Evolutionary conservation across 2,329 filamentous ascomycete genomes (phyloP), one percentile per base, ranked within the genome.

Genomic region (Paramyrothecium sp.): DNA sequence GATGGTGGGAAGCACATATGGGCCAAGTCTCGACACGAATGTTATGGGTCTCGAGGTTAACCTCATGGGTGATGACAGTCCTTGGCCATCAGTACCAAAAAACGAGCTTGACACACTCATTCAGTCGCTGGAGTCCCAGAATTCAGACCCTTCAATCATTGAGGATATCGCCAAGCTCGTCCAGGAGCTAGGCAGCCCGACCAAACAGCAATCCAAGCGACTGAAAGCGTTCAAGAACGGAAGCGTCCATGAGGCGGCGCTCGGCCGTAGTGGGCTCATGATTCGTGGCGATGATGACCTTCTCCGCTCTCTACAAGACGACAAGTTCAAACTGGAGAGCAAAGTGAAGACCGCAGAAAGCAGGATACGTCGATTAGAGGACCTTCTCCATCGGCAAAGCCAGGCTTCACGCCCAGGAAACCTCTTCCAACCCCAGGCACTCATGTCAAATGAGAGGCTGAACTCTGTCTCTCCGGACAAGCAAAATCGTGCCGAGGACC

Each of bases 191-290:
- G 88, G 88, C 69, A 86, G 84, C 56, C 92, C 94, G 3, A 95
- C 91, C 0, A 92, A 89, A 65, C 91, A 95, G 70, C 93, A 96
- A 69, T 85, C 88, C 59, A 93, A 92, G 72, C 86, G 92, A 57
- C 85, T 95, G 7, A 96, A 94, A 71, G 92, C 92, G 5, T 98
- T 99, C 79, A 97, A 97, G 70, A 95, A 96, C 69, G 95, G 95
- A 17, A 98, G 95, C 69, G 84, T 98, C 41, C 92, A 97, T 66
- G 95, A 98, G 70, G 89, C 89, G n/a, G 86, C 86, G 3, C 83
- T 97, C 60, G 92, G 92, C n/a, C 87, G 89, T 67, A 96, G 91
- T 62, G 94, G 92, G 1, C 82, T 97, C 11, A 76, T 97, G 66
- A 84, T 96, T 16, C 87, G 91, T 44, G 92, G 91, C n/a, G 90